Evolutionary conservation across 139 green algal genomes (phyloP).

Genomic region (Edaphochlamys debaryana): DNA sequence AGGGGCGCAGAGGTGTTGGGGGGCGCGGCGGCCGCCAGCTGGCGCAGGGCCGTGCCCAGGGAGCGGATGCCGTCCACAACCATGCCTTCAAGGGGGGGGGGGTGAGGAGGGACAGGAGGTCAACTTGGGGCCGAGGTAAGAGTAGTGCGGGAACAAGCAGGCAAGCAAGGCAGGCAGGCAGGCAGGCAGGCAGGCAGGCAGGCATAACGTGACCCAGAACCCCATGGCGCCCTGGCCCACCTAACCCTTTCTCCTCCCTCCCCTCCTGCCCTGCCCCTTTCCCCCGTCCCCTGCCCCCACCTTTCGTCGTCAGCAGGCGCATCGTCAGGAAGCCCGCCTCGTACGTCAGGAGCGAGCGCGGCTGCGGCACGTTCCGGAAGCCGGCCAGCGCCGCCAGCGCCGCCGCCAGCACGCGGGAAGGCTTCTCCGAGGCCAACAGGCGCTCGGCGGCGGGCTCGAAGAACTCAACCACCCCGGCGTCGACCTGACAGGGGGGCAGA

Average conservation of each 20-base stretch:
- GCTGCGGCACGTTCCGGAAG: conserved; percentile 78
- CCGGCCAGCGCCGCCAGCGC: conserved; percentile 91
- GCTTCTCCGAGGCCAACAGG: conserved; percentile 74
- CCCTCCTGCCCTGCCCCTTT: not conserved
- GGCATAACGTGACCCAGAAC: no score
- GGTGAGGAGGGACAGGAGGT: no score
- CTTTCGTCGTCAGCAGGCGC: conserved; percentile 56
- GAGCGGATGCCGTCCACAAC: conserved; percentile 13
- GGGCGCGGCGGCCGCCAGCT: no score
- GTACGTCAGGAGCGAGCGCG: conserved; percentile 77
- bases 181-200: no score
- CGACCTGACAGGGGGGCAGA: conserved; percentile 50
- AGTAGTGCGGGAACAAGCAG: no score
- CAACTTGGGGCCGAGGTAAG: no score
- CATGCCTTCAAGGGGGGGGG: not conserved
- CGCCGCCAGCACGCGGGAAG: conserved; percentile 71
- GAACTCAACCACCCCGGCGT: conserved; percentile 80
- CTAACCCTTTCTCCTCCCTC: not conserved
- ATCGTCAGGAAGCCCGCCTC: conserved; percentile 80
- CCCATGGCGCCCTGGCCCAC: no score
- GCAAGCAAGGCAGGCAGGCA: no score
- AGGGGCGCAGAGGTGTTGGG: no score
- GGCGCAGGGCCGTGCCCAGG: conserved; percentile 5
- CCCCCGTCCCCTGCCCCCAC: not conserved
- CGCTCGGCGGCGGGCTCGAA: conserved; percentile 84